These are phyloP conservation scores for Microbotryum intermedium DNA, from an alignment of 1,284 basidiomycete genomes.

Conservation along the genomic window DNA sequence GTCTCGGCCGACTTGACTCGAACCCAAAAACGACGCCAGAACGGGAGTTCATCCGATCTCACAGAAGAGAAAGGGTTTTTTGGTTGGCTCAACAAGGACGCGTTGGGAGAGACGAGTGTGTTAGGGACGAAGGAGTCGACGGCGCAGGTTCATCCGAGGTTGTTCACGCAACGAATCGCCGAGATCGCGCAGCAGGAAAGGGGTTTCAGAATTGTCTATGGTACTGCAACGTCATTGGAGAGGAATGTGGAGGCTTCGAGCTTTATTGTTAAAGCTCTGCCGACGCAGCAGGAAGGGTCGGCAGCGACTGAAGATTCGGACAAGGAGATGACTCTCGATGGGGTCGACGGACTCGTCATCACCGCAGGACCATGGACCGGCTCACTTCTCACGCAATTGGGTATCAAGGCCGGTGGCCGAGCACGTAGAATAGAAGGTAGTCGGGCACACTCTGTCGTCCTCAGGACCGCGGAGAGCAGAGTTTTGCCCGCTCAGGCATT, in stretches of 20 bases:
- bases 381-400: constrained; percentile 46
- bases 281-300: no score
- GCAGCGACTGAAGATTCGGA: constrained; percentile 23
- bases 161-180: constrained; percentile 69
- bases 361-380: constrained; percentile 84
- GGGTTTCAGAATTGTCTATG: constrained; percentile 43
- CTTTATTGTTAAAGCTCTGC: constrained; percentile 1
- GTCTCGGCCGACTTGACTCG: constrained; percentile 25
- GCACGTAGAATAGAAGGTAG: constrained; percentile 40
- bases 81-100: constrained; percentile 37
- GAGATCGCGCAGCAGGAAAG: constrained; percentile 42
- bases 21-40: not conserved
- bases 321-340: not conserved
- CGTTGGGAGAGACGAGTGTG: constrained; percentile 33
- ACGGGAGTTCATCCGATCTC: not conserved
- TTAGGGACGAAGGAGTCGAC: constrained; percentile 47
- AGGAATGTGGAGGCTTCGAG: constrained; percentile 14
- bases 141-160: constrained; percentile 71
- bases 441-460: constrained; percentile 47
- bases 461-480: constrained; percentile 29
- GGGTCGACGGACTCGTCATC: constrained; percentile 50
- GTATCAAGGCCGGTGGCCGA: constrained; percentile 41
- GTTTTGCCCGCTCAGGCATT: constrained; percentile 42
- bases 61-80: constrained; percentile 21
- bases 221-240: constrained; percentile 34